phyloP scores from a whole-genome alignment of 345 rosid genomes.

The Melastoma malabathricum region DNA sequence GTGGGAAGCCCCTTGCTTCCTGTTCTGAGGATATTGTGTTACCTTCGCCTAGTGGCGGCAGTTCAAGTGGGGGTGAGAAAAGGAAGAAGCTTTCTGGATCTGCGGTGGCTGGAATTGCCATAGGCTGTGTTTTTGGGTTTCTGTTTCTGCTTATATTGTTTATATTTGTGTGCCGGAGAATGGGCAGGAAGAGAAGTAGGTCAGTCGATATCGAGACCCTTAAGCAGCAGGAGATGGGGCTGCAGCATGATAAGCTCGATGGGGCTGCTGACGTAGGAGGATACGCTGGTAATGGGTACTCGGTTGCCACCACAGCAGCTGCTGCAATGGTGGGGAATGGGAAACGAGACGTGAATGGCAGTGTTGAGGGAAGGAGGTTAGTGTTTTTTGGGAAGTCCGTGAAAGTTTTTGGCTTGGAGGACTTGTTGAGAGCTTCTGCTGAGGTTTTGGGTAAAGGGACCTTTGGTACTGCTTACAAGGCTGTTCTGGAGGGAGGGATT shows the following conservation, averaged over 20 bases:
- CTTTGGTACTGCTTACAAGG: not conserved
- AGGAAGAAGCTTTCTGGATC: constrained; percentile 67
- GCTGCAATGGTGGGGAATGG: constrained; percentile 26
- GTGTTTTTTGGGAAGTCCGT: constrained; percentile 23
- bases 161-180: constrained; percentile 48
- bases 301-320: constrained; percentile 28
- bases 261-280: constrained; percentile 36
- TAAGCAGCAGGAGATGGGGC: constrained; percentile 45
- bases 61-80: constrained; percentile 10
- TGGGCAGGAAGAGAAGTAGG: constrained; percentile 36
- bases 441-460: not conserved
- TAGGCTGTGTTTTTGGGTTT: constrained; percentile 59
- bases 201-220: constrained; percentile 46
- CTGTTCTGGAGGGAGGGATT: not conserved
- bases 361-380: constrained; percentile 39
- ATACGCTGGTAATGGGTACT: constrained; percentile 17
- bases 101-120: constrained; percentile 77
- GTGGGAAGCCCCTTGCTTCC: constrained; percentile 58
- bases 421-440: not conserved
- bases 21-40: constrained; percentile 20
- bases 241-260: constrained; percentile 37
- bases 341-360: constrained; percentile 18
- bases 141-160: constrained; percentile 32
- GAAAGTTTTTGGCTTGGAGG: not conserved
- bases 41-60: constrained; percentile 26